These are phyloP conservation scores for Phytophthora boehmeriae DNA, from an alignment of 352 stramenopile genomes.

Conservation along the genomic window DNA sequence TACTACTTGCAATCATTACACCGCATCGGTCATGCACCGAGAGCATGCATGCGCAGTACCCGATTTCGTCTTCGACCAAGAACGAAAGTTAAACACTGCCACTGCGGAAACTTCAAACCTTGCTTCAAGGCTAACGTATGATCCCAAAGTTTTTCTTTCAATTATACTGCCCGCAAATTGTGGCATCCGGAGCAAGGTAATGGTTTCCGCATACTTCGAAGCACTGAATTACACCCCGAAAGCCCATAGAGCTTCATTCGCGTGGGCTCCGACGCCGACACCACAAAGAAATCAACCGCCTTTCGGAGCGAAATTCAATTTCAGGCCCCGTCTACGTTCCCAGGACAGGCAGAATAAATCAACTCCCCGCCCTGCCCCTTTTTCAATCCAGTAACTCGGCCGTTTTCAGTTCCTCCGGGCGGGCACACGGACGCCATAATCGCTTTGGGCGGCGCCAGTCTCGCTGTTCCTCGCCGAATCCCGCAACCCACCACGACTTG, in stretches of 20 bases:
- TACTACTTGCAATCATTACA: no score
- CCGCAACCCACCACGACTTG: slow-evolving; percentile 24
- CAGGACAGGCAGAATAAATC: slow-evolving; percentile 40
- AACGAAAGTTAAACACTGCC: no score
- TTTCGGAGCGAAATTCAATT: background rate
- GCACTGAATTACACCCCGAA: no score
- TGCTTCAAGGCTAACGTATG: no score
- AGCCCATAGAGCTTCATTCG: background rate
- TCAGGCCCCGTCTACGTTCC: slow-evolving; percentile 14
- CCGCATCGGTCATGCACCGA: no score
- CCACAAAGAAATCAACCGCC: slow-evolving; percentile 9
- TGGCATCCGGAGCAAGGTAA: no score
- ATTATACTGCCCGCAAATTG: no score
- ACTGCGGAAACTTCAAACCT: no score
- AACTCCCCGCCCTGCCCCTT: slow-evolving; percentile 8
- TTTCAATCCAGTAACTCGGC: slow-evolving; percentile 27
- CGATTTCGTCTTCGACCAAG: no score
- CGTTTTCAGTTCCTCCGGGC: background rate
- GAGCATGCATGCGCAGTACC: no score
- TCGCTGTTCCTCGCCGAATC: slow-evolving; percentile 6
- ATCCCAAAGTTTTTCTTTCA: no score
- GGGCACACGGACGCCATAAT: slow-evolving; percentile 11
- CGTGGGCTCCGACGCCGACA: background rate
- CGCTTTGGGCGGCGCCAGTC: slow-evolving; percentile 9
- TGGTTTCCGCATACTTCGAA: no score